Percentiles rank a stretch among this genome's conserved stretches.
Conservation (phyloP, 75 land plant genomes). For the Selaginella moellendorffii region DNA sequence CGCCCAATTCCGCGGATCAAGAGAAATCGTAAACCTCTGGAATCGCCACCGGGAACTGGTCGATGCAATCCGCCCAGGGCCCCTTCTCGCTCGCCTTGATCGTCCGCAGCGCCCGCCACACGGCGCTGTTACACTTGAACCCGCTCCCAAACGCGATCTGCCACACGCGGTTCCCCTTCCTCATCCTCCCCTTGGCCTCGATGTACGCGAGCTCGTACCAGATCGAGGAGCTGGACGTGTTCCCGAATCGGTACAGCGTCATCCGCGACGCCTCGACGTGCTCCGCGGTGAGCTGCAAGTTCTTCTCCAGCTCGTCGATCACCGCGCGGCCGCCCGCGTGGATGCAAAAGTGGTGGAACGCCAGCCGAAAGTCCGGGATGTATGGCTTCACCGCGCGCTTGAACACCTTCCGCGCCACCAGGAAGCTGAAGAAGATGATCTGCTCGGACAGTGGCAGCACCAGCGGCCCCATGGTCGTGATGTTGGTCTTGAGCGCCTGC, state of each 20-base stretch:
- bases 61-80: constrained; percentile 56
- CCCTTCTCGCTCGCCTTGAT: constrained; percentile 25
- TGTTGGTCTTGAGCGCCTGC: constrained; percentile 43
- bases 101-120: constrained; percentile 44
- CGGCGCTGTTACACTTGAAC: constrained; percentile 78
- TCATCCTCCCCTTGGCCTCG: constrained; percentile 56
- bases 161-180: constrained; percentile 54
- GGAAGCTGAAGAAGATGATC: constrained; percentile 41
- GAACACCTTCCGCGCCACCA: constrained; percentile 38
- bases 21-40: constrained; percentile 20
- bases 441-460: constrained; percentile 50
- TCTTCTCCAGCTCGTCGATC: constrained; percentile 57
- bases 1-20: too few relatives aligned
- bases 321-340: constrained; percentile 57
- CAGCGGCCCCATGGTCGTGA: constrained; percentile 45
- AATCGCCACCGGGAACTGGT: constrained; percentile 50
- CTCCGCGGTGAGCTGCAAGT: constrained; percentile 32
- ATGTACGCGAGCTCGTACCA: constrained; percentile 66
- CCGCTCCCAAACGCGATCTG: constrained; percentile 65
- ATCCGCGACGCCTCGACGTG: constrained; percentile 42
- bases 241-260: constrained; percentile 33
- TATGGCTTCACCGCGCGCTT: constrained; percentile 38
- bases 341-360: constrained; percentile 53
- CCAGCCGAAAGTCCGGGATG: constrained; percentile 56
- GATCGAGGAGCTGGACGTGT: constrained; percentile 49